Base-by-base conservation (phyloP, 176 grass and related monocot genomes). In the Microstegium vimineum region DNA sequence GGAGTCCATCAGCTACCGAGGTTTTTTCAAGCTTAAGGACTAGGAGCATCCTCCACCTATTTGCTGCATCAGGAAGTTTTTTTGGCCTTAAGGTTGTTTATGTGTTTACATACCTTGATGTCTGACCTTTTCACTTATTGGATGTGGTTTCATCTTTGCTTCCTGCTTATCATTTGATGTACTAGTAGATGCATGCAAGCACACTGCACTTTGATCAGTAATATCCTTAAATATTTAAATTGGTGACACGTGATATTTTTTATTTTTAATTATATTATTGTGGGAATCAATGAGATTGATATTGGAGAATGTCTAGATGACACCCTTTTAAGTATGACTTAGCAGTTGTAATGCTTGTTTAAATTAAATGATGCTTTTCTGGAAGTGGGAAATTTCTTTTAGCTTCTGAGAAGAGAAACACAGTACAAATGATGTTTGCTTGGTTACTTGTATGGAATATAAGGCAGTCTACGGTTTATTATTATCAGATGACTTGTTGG, bases 1-100 rank as follows among this genome's bases (percentile, higher is more conserved):
- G 89, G 79, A 89, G 35, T 62, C 82, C 64, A 33, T 86, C 87
- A 74, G 78, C 91, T 32, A 82, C 65, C 1, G 93, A 99, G 61
- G 80, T 88, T 77, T 99, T 99, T 79, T 79, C 83, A 63, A 99
- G 85, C 80, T 90, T 95, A 71, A 91, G 91, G 70, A 95, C 89
- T 60, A 95, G 92, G 74, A 99, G 96, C 89, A 95, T 99, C 66
- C 96, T 99, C 46, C 89, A 99, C 33, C 75, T 95, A 67, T 88
- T 99, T 85, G 87, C 89, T 60, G 89, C 89, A 70, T 83, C 83
- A 85, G 96, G 91, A 85, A 90, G 90, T 52, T 94, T 95, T 90
- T 82, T 95, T 17, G 89, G 96, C 80, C 83, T 99, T 20, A 93
- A 99, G 93, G 96, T 99, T 82, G 71, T 62, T 14, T 83, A 76